Conservation (phyloP, 179 eudicot species). For the Spinacia oleracea region DNA sequence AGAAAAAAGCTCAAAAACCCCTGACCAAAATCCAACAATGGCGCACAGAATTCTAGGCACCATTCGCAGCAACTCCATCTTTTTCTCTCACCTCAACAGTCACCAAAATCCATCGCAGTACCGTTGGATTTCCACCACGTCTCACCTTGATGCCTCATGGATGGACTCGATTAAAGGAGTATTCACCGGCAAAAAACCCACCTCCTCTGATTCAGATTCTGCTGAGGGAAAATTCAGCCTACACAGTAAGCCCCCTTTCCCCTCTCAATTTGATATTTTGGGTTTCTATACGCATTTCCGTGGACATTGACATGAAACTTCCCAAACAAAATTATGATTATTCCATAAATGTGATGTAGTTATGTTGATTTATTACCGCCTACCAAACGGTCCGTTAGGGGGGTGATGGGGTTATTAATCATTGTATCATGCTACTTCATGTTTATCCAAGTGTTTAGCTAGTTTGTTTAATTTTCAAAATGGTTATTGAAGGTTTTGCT, state of each 20-base stretch:
- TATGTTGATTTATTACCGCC: not conserved
- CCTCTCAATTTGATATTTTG: not conserved
- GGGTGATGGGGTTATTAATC: not conserved
- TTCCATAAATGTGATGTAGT: not conserved
- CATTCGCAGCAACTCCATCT: slow-evolving; percentile 16
- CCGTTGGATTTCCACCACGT: slow-evolving; percentile 58
- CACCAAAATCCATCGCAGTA: slow-evolving; percentile 31
- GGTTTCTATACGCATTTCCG: not conserved
- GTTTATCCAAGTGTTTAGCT: slow-evolving; percentile 1
- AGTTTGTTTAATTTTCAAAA: not conserved
- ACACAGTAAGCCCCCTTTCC: slow-evolving; percentile 37
- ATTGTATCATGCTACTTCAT: not conserved
- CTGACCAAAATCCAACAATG: slow-evolving; percentile 15
- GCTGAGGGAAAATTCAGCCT: slow-evolving; percentile 52
- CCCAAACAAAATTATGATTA: not conserved
- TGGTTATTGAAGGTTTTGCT: slow-evolving; percentile 57
- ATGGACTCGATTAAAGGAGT: slow-evolving; percentile 73
- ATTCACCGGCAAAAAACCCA: slow-evolving; percentile 55
- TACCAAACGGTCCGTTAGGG: not conserved
- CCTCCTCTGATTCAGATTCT: slow-evolving; percentile 24
- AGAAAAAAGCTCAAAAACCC: not conserved
- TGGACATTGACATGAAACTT: not conserved
- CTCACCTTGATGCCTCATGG: slow-evolving; percentile 54
- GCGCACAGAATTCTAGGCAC: slow-evolving; percentile 17
- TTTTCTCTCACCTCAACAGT: slow-evolving; percentile 24